These are phyloP conservation scores for Jaapia argillacea DNA, from an alignment of 768 basidiomycete species.

Conservation along the genomic window DNA sequence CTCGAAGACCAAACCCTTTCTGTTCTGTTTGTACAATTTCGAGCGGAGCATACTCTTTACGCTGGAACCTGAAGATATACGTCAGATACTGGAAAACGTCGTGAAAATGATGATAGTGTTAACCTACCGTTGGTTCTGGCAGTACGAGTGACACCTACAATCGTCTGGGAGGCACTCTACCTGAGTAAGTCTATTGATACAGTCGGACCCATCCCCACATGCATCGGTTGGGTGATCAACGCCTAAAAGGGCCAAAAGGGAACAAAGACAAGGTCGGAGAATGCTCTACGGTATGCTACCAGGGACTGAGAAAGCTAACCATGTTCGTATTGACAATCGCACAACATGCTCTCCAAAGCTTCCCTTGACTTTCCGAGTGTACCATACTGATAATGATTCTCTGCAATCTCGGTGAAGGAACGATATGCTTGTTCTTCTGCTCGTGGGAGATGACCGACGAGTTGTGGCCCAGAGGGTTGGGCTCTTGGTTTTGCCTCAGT, in stretches of 20 bases:
- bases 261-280: slow-evolving; percentile 4
- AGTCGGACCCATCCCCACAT: slow-evolving; percentile 84
- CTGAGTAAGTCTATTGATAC: slow-evolving; percentile 95
- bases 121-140: slow-evolving; percentile 87
- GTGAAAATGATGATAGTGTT: slow-evolving; percentile 7
- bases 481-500: slow-evolving; percentile 22
- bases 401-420: slow-evolving; percentile 63
- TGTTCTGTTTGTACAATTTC: slow-evolving; percentile 89
- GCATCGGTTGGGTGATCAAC: slow-evolving; percentile 51
- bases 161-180: slow-evolving; percentile 91
- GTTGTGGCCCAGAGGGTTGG: slow-evolving; percentile 37
- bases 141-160: slow-evolving; percentile 73
- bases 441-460: slow-evolving; percentile 73
- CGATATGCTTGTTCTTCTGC: slow-evolving; percentile 65
- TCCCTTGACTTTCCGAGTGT: slow-evolving; percentile 83
- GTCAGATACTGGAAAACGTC: background rate
- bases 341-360: slow-evolving; percentile 86
- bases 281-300: slow-evolving; percentile 2
- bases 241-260: slow-evolving; percentile 32
- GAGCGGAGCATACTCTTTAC: slow-evolving; percentile 73
- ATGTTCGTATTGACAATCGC: slow-evolving; percentile 81
- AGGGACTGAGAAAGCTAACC: slow-evolving; percentile 42
- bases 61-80: slow-evolving; percentile 63
- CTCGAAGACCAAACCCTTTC: slow-evolving; percentile 92
- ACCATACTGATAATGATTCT: slow-evolving; percentile 83